phyloP scores from a whole-genome alignment of 2,329 filamentous ascomycete genomes.

The Beauveria australis region DNA sequence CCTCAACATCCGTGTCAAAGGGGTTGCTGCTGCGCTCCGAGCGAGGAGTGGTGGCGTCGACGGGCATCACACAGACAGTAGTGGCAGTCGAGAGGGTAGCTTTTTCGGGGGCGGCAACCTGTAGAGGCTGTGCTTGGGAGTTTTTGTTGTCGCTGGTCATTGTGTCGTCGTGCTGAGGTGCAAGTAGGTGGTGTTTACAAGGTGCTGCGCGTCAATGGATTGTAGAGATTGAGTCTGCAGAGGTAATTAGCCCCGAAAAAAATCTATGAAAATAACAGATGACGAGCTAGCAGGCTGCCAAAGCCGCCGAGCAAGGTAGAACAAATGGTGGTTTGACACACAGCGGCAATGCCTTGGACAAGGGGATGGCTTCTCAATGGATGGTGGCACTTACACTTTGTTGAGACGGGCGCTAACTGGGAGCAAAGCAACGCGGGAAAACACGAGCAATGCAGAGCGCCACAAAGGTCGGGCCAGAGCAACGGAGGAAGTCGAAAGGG shows the following conservation, averaged over 20 bases:
- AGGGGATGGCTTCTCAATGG: background rate
- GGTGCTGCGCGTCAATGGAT: background rate
- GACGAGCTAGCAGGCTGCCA: background rate
- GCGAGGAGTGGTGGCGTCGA: conserved; percentile 29
- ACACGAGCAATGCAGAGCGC: background rate
- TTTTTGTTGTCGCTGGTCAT: conserved; percentile 22
- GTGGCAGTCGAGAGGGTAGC: conserved; percentile 20
- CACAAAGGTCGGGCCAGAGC: background rate
- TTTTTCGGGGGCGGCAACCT: conserved; percentile 22
- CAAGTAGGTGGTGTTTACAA: background rate
- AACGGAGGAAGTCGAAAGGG: conserved; percentile 3
- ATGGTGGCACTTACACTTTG: conserved; percentile 5
- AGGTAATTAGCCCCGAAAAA: background rate
- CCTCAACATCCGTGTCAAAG: conserved; percentile 52
- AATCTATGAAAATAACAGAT: too few species aligned
- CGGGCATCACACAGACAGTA: conserved; percentile 16
- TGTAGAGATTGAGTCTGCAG: background rate
- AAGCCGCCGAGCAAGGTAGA: background rate
- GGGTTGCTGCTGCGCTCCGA: conserved; percentile 37
- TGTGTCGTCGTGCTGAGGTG: conserved; percentile 11
- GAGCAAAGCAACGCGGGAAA: background rate
- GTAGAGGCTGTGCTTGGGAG: conserved; percentile 12
- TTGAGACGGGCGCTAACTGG: conserved; percentile 4
- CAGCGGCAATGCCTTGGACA: background rate
- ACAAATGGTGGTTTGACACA: background rate